Percentiles rank a stretch among this genome's conserved stretches.
phyloP scores from a whole-genome alignment of 2,329 filamentous ascomycete genomes.

The Aspergillus persii region DNA sequence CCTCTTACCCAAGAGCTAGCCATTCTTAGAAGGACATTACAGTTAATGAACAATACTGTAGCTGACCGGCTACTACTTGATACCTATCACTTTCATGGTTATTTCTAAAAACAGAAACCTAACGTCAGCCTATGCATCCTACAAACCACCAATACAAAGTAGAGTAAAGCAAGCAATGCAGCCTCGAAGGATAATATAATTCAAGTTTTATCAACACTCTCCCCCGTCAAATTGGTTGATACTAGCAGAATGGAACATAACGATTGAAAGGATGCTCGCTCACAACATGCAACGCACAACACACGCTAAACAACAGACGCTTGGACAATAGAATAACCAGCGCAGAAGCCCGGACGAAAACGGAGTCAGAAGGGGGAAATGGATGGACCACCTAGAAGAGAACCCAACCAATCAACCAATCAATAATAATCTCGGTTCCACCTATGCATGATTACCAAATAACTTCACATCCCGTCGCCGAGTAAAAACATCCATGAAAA shows the following conservation, averaged over 20 bases:
- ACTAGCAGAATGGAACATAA: not conserved
- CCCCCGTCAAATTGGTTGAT: slow-evolving; percentile 5
- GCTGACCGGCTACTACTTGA: no score
- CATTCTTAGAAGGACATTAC: no score
- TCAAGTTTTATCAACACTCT: slow-evolving; percentile 1
- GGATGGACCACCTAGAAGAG: not conserved
- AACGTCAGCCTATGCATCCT: no score
- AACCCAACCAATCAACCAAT: not conserved
- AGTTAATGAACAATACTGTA: no score
- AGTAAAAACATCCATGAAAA: not conserved
- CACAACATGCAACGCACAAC: slow-evolving; percentile 21
- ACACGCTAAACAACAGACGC: slow-evolving; percentile 16
- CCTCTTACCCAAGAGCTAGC: no score
- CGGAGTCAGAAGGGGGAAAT: not conserved
- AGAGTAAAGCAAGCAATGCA: not conserved
- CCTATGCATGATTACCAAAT: slow-evolving; percentile 1
- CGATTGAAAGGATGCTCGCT: slow-evolving; percentile 11
- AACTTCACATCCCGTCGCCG: not conserved
- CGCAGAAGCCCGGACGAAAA: not conserved
- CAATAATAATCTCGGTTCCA: not conserved
- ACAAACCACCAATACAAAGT: no score
- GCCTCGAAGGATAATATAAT: not conserved
- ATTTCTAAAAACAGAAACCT: no score
- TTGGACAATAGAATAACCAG: not conserved
- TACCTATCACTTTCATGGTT: no score